These are phyloP conservation scores for Tephrocybe sp. DNA, from an alignment of 768 basidiomycete genomes.

Conservation along the genomic window DNA sequence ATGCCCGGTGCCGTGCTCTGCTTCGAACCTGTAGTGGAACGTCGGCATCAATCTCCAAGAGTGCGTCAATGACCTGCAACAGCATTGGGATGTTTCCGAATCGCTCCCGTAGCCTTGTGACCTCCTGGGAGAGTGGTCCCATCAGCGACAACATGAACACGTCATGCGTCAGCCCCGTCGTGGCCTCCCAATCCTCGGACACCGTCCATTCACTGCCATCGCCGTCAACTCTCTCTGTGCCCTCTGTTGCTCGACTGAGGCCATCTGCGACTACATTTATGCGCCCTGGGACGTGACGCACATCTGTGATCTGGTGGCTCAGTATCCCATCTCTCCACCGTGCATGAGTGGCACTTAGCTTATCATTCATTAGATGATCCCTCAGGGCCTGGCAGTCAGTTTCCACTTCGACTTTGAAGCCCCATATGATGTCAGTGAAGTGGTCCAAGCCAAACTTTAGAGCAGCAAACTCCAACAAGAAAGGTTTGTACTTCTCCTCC, in stretches of 20 bases:
- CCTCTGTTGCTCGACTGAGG: slow-evolving; percentile 24
- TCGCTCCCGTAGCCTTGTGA: slow-evolving; percentile 6
- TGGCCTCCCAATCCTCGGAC: slow-evolving; percentile 26
- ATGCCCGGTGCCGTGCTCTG: slow-evolving; percentile 23
- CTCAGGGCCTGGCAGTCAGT: slow-evolving; percentile 1
- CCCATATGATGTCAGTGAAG: not conserved
- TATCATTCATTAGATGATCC: slow-evolving; percentile 27
- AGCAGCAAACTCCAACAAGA: slow-evolving; percentile 1
- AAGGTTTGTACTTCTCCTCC: slow-evolving; percentile 29
- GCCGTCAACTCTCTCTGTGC: slow-evolving; percentile 5
- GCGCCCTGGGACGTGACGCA: slow-evolving; percentile 22
- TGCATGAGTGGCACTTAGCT: slow-evolving; percentile 21
- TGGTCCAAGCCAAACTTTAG: not conserved
- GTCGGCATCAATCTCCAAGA: slow-evolving; percentile 18
- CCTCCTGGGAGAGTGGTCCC: not conserved
- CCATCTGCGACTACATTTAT: slow-evolving; percentile 30
- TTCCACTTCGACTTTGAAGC: not conserved
- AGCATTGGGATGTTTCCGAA: slow-evolving; percentile 12
- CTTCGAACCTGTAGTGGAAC: slow-evolving; percentile 6
- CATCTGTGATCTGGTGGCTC: slow-evolving; percentile 23
- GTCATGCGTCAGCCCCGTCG: slow-evolving; percentile 20
- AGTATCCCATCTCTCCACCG: slow-evolving; percentile 28
- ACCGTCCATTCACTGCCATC: slow-evolving; percentile 32
- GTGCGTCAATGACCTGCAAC: slow-evolving; percentile 1
- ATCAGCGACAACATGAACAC: slow-evolving; percentile 1